A percentile compares a stretch with the other conserved stretches of the same genome.
These are phyloP conservation scores for Tolypocladium endophyticum DNA, from an alignment of 2,329 filamentous ascomycete species.

Conservation along the genomic window DNA sequence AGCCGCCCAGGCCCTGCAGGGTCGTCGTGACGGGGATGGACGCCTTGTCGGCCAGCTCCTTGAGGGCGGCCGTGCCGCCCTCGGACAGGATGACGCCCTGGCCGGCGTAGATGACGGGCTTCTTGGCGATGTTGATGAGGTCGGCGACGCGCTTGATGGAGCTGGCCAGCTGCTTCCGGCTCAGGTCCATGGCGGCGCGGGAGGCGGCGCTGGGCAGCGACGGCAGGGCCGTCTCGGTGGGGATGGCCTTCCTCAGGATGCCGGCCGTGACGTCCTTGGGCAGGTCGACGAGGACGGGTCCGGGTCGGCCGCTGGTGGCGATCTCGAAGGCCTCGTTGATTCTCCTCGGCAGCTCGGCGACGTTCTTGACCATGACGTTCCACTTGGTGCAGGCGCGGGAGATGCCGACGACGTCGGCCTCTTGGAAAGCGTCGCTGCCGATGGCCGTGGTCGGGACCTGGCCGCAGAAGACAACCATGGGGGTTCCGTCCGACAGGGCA, in stretches of 20 bases:
- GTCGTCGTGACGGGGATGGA: constrained; percentile 93
- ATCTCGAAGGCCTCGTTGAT: constrained; percentile 99
- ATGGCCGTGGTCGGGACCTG: constrained; percentile 87
- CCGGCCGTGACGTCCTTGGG: constrained; percentile 93
- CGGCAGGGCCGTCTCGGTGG: constrained; percentile 61
- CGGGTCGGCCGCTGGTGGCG: constrained; percentile 84
- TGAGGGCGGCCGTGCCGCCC: constrained; percentile 69
- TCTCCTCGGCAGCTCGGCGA: constrained; percentile 81
- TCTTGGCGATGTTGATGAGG: constrained; percentile 81
- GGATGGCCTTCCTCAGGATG: constrained; percentile 74
- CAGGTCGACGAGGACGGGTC: constrained; percentile 88
- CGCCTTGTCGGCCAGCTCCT: constrained; percentile 79
- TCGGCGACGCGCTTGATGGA: constrained; percentile 70
- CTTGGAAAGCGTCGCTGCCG: constrained; percentile 93
- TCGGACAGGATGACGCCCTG: constrained; percentile 76
- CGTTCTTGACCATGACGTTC: constrained; percentile 97
- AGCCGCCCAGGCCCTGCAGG: constrained; percentile 84
- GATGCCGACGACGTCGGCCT: constrained; percentile 90
- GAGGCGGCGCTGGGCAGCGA: constrained; percentile 79
- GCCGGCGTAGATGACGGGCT: constrained; percentile 90
- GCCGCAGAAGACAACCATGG: constrained; percentile 89
- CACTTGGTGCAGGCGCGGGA: constrained; percentile 94
- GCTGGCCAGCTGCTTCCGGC: constrained; percentile 58
- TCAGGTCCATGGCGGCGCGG: constrained; percentile 64
- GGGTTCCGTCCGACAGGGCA: constrained; percentile 88